Evolutionary conservation across 1,139 yeast species (phyloP), one percentile per base, ranked within the genome.

Genomic region (Geotrichum siamense): DNA sequence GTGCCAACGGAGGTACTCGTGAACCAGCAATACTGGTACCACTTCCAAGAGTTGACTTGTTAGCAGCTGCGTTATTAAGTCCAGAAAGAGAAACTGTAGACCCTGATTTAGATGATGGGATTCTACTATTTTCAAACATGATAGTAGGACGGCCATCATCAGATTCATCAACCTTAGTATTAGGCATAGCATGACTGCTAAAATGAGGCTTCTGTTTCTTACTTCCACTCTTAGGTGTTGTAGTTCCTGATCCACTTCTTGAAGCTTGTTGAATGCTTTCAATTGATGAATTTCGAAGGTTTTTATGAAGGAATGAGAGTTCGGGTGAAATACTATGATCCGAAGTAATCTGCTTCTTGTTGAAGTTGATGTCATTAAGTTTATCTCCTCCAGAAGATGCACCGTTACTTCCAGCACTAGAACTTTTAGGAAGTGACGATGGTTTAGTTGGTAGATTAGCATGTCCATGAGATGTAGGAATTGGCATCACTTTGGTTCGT

Each of bases 121-220:
- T 23, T 23, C 29, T 19, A 23, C 38, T 43, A 23, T 36, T 39
- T 12, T 74, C 69, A 46, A 78, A 75, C 60, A 76, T 67, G 31
- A 78, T 70, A 0, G 82, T 47, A 13, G 49, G 49, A 16, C 47
- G 34, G 2, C 74, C 76, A 10, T 82, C 84, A 12, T 74, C 75
- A 0, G 82, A 85, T 43, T 79, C 83, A 38, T 79, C 65, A 1
- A 84, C 74, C 52, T 74, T 77, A 0, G 94, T 78, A 46, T 77
- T 74, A 1, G 95, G 95, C 43, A 84, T 74, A 39, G 86, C 81
- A 41, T 78, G 79, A 1, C 94, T 83, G 33, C 85, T 76, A 57
- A 86, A 86, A 44, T 80, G 79, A 0, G 94, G 93, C 47, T 28
- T 51, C 53, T 28, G 49, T 30, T 30, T 48, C 31, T 49, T 48